These are phyloP conservation scores for Leishmania aethiopica DNA, from an alignment of 208 protist species.

Conservation along the genomic window DNA sequence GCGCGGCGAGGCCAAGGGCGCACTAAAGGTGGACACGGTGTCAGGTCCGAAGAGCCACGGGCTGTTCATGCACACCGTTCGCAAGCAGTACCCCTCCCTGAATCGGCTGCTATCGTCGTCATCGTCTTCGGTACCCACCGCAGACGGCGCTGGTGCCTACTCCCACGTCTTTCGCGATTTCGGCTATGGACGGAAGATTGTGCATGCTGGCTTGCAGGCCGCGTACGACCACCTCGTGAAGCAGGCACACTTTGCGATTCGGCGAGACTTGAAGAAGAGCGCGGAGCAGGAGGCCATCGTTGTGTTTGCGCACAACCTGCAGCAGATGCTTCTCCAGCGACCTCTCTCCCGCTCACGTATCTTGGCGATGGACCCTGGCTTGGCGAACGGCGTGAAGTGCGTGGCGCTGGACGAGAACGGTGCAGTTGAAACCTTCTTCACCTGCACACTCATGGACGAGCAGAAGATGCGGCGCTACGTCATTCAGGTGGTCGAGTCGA, in stretches of 20 bases:
- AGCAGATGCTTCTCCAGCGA: slow-evolving; percentile 81
- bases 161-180: slow-evolving; percentile 10
- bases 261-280: slow-evolving; percentile 73
- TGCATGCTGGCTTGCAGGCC: slow-evolving; percentile 18
- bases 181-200: slow-evolving; percentile 18
- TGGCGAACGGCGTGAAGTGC: slow-evolving; percentile 85
- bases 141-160: background rate
- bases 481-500: slow-evolving; percentile 44
- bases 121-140: background rate
- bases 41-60: slow-evolving; percentile 27
- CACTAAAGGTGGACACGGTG: slow-evolving; percentile 57
- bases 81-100: slow-evolving; percentile 34
- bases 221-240: slow-evolving; percentile 57
- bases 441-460: slow-evolving; percentile 68
- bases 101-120: slow-evolving; percentile 17
- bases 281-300: slow-evolving; percentile 73
- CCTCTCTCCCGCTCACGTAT: slow-evolving; percentile 65
- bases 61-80: slow-evolving; percentile 43
- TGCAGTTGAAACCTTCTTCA: slow-evolving; percentile 66
- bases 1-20: slow-evolving; percentile 75
- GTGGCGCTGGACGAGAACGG: slow-evolving; percentile 78
- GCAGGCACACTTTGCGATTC: slow-evolving; percentile 42
- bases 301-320: slow-evolving; percentile 83
- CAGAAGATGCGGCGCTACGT: slow-evolving; percentile 66
- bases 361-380: slow-evolving; percentile 87